These are phyloP conservation scores for Samsoniella hepiali DNA, from an alignment of 2,329 filamentous ascomycete species.

Conservation along the genomic window DNA sequence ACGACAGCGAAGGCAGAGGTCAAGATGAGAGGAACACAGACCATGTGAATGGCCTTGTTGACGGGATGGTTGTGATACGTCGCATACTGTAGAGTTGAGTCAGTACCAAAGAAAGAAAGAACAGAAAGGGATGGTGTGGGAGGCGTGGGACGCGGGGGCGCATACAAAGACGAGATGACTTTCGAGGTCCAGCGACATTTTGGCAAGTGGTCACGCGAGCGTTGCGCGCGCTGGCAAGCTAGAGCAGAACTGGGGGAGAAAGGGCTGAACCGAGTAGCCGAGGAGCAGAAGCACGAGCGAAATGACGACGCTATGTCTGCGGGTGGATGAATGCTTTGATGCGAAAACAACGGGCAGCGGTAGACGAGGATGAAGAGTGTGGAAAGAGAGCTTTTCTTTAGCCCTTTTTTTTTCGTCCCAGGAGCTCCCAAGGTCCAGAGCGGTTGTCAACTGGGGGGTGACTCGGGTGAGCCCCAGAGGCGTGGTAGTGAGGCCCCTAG, in stretches of 20 bases:
- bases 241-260: slow-evolving; percentile 1
- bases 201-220: slow-evolving; percentile 23
- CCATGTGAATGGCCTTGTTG: slow-evolving; percentile 76
- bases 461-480: not conserved
- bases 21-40: slow-evolving; percentile 73
- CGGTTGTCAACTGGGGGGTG: not conserved
- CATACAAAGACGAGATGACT: slow-evolving; percentile 79
- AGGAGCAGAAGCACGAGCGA: not conserved
- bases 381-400: slow-evolving; percentile 3
- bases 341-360: not conserved
- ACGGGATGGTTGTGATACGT: slow-evolving; percentile 76
- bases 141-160: slow-evolving; percentile 13
- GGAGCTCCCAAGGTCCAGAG: not conserved
- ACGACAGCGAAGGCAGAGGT: slow-evolving; percentile 70
- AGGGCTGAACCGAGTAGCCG: slow-evolving; percentile 12
- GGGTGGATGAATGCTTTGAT: not conserved
- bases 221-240: slow-evolving; percentile 4
- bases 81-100: slow-evolving; percentile 62
- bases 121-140: not conserved
- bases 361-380: slow-evolving; percentile 8
- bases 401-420: slow-evolving; percentile 8
- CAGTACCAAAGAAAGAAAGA: slow-evolving; percentile 7
- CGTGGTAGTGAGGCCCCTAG: slow-evolving; percentile 8
- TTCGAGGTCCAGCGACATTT: slow-evolving; percentile 72
- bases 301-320: not conserved